phyloP scores from a whole-genome alignment of 75 land plant species.

The Sequoia sempervirens region DNA sequence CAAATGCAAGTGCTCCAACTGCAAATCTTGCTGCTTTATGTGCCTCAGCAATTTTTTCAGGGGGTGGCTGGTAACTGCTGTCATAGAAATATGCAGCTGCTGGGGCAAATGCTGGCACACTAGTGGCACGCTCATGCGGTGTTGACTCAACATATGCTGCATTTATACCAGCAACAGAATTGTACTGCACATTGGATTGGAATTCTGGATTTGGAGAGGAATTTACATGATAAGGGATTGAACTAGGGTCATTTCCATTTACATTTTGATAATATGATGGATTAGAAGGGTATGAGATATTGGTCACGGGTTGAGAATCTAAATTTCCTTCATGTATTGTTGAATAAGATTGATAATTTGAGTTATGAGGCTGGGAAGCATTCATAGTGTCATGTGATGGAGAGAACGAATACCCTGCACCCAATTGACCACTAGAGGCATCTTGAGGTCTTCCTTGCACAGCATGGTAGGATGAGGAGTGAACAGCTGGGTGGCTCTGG shows the following conservation, averaged over 20 bases:
- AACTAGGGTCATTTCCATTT: slow-evolving; percentile 13
- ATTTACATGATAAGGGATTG: slow-evolving; percentile 27
- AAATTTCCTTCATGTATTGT: slow-evolving; percentile 46
- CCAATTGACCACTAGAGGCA: neutral
- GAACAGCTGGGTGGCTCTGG: neutral
- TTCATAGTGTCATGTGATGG: slow-evolving; percentile 6
- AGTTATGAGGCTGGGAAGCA: slow-evolving; percentile 4
- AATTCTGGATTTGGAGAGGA: slow-evolving; percentile 20
- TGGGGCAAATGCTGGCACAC: slow-evolving; percentile 23
- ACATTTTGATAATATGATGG: slow-evolving; percentile 31
- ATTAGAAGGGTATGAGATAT: slow-evolving; percentile 39
- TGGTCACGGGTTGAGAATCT: slow-evolving; percentile 27
- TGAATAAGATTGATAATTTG: slow-evolving; percentile 61
- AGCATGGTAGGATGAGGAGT: neutral
- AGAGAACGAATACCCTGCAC: slow-evolving; percentile 1
- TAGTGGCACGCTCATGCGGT: slow-evolving; percentile 10
- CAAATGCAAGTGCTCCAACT: slow-evolving; percentile 96
- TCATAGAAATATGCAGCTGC: slow-evolving; percentile 34
- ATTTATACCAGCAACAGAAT: slow-evolving; percentile 17
- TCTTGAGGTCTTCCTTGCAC: neutral
- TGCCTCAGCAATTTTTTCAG: slow-evolving; percentile 89
- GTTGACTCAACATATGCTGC: slow-evolving; percentile 21
- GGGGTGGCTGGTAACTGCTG: slow-evolving; percentile 71
- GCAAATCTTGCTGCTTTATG: slow-evolving; percentile 97
- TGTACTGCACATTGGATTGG: slow-evolving; percentile 16